phyloP scores from a whole-genome alignment of 371 early-diverging fungal genomes.

The Syncephalastrum racemosum region DNA sequence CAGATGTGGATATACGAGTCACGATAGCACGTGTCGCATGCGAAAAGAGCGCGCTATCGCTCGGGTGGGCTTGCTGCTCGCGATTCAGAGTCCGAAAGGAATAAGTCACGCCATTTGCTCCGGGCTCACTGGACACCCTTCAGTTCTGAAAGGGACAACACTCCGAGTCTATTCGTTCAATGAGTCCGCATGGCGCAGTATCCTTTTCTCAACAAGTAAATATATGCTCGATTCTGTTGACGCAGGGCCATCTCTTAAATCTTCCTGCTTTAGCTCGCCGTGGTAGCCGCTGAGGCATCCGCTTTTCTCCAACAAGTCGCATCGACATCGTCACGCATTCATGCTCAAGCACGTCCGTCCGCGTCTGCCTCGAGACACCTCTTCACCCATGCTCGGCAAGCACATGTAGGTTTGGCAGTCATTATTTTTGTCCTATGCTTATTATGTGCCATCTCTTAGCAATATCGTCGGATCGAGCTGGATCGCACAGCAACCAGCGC shows the following conservation, averaged over 20 bases:
- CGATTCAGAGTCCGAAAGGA: too few relatives aligned
- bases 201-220: constrained; percentile 18
- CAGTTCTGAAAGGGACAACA: constrained; percentile 1
- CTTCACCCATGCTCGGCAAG: too few relatives aligned
- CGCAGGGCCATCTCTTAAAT: neutral
- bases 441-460: constrained; percentile 9
- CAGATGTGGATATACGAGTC: too few relatives aligned
- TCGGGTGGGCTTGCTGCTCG: too few relatives aligned
- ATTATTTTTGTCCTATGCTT: too few relatives aligned
- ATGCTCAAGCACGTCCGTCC: too few relatives aligned
- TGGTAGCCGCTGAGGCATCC: constrained; percentile 18
- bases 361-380: too few relatives aligned
- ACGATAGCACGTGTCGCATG: too few relatives aligned
- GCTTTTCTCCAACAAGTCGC: constrained; percentile 10
- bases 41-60: too few relatives aligned
- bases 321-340: constrained; percentile 5
- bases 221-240: neutral
- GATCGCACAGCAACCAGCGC: constrained; percentile 7
- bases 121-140: too few relatives aligned
- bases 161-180: constrained; percentile 11
- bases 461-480: constrained; percentile 1
- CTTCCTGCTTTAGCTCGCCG: constrained; percentile 12
- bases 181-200: constrained; percentile 15
- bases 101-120: too few relatives aligned
- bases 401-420: too few relatives aligned